Conservation (phyloP, 768 basidiomycete species). For the Infundibulicybe gibba region DNA sequence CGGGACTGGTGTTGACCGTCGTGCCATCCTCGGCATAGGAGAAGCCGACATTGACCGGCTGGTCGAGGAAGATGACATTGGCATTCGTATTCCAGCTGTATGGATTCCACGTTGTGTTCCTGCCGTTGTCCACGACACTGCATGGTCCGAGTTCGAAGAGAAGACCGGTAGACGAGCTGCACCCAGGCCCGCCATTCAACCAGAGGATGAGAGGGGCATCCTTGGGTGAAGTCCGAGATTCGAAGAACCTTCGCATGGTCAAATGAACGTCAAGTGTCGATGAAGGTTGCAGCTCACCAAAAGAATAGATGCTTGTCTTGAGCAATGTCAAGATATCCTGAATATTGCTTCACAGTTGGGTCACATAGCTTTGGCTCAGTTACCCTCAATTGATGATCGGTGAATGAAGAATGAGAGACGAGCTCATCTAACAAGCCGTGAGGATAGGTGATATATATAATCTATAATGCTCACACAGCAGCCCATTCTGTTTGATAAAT, state of each 20-base stretch:
- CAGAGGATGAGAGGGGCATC: conserved; percentile 85
- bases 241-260: conserved; percentile 70
- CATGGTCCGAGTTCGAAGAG: conserved; percentile 95
- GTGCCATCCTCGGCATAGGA: conserved; percentile 79
- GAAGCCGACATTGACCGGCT: conserved; percentile 88
- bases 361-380: conserved; percentile 77
- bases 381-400: conserved; percentile 53
- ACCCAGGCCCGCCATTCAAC: conserved; percentile 82
- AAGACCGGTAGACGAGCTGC: conserved; percentile 77
- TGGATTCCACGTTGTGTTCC: conserved; percentile 68
- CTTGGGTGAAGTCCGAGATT: conserved; percentile 69
- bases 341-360: conserved; percentile 71
- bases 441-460: neutral
- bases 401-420: conserved; percentile 49
- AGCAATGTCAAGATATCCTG: conserved; percentile 80
- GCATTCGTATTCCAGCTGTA: conserved; percentile 84
- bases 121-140: conserved; percentile 61
- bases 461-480: conserved; percentile 53
- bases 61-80: conserved; percentile 74
- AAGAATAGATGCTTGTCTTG: conserved; percentile 85
- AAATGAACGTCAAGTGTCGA: neutral
- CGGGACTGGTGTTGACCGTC: conserved; percentile 74
- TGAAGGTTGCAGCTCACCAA: conserved; percentile 45
- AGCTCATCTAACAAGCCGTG: conserved; percentile 50
- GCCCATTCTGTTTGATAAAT: conserved; percentile 66